Conservation (phyloP, 2,329 filamentous ascomycete species). For the Dactylellina cionopaga region DNA sequence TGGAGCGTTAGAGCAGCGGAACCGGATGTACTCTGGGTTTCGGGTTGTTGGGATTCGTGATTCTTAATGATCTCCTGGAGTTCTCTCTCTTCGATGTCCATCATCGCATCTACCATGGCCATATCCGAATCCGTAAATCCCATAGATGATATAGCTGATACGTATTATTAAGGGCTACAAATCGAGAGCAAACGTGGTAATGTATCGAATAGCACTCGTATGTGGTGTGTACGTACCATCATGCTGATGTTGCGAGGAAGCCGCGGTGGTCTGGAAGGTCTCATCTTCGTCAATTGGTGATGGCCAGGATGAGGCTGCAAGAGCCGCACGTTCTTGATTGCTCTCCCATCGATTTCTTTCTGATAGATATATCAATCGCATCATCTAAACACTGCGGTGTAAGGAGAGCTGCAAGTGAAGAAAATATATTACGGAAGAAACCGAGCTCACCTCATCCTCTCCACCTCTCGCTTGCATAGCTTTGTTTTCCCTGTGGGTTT, state of each 20-base stretch:
- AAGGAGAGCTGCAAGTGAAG: neutral
- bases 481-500: conserved; percentile 70
- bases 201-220: too few relatives aligned
- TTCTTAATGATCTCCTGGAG: conserved; percentile 19
- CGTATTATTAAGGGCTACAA: neutral
- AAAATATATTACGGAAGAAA: neutral
- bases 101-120: conserved; percentile 43
- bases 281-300: neutral
- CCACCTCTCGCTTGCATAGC: conserved; percentile 71
- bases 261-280: too few relatives aligned
- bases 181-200: neutral
- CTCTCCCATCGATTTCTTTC: conserved; percentile 60
- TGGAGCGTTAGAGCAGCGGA: neutral
- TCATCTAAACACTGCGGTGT: conserved; percentile 56
- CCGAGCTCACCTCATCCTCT: conserved; percentile 67
- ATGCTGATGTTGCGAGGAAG: too few relatives aligned
- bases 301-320: conserved; percentile 21
- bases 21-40: neutral
- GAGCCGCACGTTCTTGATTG: conserved; percentile 57
- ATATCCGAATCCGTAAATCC: conserved; percentile 14
- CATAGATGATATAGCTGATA: conserved; percentile 2
- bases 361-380: conserved; percentile 61
- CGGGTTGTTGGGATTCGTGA: neutral
- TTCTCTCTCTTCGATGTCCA: conserved; percentile 34
- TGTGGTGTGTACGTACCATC: too few relatives aligned